Evolutionary conservation across 257 asterid genomes (phyloP), one percentile per base, ranked within the genome.

Genomic region (Lantana camara): DNA sequence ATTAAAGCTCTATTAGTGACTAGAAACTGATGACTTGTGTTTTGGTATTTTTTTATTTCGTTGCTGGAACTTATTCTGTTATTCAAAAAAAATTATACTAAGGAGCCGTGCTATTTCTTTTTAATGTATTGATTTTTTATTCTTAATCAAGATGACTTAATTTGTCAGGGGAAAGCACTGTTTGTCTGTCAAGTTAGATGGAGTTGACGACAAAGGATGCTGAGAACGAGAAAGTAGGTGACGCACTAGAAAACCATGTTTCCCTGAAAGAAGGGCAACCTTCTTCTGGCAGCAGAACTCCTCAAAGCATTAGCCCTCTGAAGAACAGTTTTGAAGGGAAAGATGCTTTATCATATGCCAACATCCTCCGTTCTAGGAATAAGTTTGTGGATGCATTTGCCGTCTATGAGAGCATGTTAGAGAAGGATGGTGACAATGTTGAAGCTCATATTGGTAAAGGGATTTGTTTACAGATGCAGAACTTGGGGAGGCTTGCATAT

Each of bases 391-490:
- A 90, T 65, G 98, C 99, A 44, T 85, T 94, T 64, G 74, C 86
- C 45, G 88, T 88, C 50, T 94, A 90, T 64, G 96, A 85, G 75
- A 73, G 81, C 48, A 75, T 90, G 58, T 49, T 88, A 80, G 88
- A 86, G 80, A 94, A 83, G 73, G 93, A 94, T 41, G 49, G 59
- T 60, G 83, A 76, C 73, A 79, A 73, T 75, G 89, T 85, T 53
- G 99, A 90, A 77, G 97, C 96, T 73, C 80, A 78, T 72, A 90
- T 94, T 38, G 99, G 98, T 42, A 94, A 88, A 85, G 99, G 99
- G 72, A 81, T 90, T 75, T 94, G 96, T 76, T 73, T 90, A 72
- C 99, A 90, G 84, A 85, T 86, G 89, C 99, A 90, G 83, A 88
- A 86, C 76, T 77, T 78, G 83, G 82, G 89, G 45, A 85, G 77